These are phyloP conservation scores for Botrytis galanthina DNA, from an alignment of 2,329 filamentous ascomycete genomes.

Conservation along the genomic window DNA sequence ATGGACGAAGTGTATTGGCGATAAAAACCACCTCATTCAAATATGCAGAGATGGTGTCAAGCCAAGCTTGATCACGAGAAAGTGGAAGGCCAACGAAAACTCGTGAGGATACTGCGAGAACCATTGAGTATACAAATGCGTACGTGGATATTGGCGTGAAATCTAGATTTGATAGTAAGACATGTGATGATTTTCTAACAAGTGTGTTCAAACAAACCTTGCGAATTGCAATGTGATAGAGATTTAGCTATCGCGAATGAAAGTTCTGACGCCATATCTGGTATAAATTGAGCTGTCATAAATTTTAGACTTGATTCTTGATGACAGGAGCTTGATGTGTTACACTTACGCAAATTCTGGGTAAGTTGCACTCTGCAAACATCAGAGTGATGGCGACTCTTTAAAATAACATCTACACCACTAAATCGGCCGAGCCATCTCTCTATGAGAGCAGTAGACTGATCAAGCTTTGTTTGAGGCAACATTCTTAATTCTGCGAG, in stretches of 20 bases:
- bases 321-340: background rate
- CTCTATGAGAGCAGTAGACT: constrained; percentile 10
- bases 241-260: background rate
- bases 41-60: constrained; percentile 18
- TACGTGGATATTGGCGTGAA: background rate
- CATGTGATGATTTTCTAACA: background rate
- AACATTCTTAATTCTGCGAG: constrained; percentile 8
- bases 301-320: background rate
- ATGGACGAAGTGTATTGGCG: background rate
- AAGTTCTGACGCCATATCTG: constrained; percentile 12
- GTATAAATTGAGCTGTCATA: background rate
- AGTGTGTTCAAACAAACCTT: background rate
- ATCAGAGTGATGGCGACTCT: constrained; percentile 11
- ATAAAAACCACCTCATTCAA: background rate
- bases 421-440: constrained; percentile 3
- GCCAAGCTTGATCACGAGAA: constrained; percentile 32
- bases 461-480: constrained; percentile 7
- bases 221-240: background rate
- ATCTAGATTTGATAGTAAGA: background rate
- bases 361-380: constrained; percentile 14
- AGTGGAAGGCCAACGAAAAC: constrained; percentile 33
- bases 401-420: constrained; percentile 7
- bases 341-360: constrained; percentile 8
- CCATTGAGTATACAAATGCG: background rate
- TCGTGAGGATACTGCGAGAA: constrained; percentile 18